Conservation (phyloP, 345 rosid genomes). For the Eutrema yunnanense region DNA sequence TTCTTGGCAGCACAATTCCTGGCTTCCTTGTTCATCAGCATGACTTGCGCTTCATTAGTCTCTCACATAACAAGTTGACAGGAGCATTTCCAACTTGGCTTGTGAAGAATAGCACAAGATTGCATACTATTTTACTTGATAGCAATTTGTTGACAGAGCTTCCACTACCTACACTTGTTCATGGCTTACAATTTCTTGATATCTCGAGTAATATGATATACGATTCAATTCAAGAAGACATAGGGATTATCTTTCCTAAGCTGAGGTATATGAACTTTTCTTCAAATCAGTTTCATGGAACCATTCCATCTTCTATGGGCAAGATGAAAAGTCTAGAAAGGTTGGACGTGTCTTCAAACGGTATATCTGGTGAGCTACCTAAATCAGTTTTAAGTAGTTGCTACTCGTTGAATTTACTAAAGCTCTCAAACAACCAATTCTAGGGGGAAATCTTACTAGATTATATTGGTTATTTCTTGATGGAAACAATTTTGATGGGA, state of each 20-base stretch:
- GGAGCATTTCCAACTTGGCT: conserved; percentile 18
- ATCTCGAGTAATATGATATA: not conserved
- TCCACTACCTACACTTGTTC: conserved; percentile 5
- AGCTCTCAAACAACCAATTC: not conserved
- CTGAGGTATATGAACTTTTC: not conserved
- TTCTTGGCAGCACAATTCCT: not conserved
- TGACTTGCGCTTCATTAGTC: not conserved
- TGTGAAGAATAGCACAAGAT: conserved; percentile 10
- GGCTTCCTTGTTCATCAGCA: conserved; percentile 2
- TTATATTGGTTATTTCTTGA: not conserved
- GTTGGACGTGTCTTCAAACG: conserved; percentile 8
- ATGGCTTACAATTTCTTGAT: not conserved
- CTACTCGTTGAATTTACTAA: not conserved
- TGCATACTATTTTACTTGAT: not conserved
- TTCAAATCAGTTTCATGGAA: not conserved
- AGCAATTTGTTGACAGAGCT: not conserved
- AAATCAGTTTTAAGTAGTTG: not conserved
- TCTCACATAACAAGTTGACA: not conserved
- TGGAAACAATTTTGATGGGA: not conserved
- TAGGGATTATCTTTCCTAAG: not conserved
- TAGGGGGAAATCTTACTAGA: not conserved
- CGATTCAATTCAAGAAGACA: not conserved
- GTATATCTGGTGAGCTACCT: not conserved
- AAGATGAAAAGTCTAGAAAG: not conserved
- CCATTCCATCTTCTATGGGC: conserved; percentile 1